Percentiles rank a stretch among this genome's conserved stretches.
Conservation (phyloP, 225 moss, liverwort and hornwort genomes). For the Pseudoscleropodium purum region DNA sequence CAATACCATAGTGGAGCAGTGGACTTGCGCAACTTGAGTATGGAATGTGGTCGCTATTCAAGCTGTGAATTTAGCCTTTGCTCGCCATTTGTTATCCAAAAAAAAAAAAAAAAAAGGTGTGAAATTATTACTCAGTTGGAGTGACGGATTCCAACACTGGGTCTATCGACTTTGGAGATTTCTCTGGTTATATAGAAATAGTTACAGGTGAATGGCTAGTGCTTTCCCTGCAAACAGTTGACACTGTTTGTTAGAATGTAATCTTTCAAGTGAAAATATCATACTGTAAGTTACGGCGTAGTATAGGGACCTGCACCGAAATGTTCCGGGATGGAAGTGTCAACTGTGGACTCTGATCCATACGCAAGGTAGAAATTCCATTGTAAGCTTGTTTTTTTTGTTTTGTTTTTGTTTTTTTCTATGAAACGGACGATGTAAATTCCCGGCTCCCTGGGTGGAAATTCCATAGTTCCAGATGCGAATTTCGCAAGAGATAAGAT, state of each 20-base stretch:
- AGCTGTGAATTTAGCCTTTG: not conserved
- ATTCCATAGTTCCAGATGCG: not conserved
- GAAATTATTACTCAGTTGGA: not conserved
- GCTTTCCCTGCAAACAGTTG: not conserved
- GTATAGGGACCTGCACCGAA: not conserved
- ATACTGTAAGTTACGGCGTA: not conserved
- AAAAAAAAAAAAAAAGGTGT: too few species aligned
- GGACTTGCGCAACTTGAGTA: not conserved
- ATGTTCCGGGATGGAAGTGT: not conserved
- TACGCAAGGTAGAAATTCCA: not conserved
- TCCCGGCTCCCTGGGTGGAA: not conserved
- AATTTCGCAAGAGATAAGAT: not conserved
- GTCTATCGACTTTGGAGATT: not conserved
- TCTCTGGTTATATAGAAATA: too few species aligned
- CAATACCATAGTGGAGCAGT: not conserved
- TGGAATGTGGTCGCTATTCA: not conserved
- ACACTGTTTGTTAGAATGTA: not conserved
- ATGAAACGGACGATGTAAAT: not conserved
- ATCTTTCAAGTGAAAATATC: not conserved
- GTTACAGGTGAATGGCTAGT: not conserved
- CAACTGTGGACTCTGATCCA: not conserved
- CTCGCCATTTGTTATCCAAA: too few species aligned
- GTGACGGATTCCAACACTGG: not conserved
- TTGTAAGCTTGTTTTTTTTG: not conserved
- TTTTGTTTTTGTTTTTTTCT: not conserved